Base-by-base conservation (phyloP, 108 stramenopile genomes). In the Heterococcus sp. region DNA sequence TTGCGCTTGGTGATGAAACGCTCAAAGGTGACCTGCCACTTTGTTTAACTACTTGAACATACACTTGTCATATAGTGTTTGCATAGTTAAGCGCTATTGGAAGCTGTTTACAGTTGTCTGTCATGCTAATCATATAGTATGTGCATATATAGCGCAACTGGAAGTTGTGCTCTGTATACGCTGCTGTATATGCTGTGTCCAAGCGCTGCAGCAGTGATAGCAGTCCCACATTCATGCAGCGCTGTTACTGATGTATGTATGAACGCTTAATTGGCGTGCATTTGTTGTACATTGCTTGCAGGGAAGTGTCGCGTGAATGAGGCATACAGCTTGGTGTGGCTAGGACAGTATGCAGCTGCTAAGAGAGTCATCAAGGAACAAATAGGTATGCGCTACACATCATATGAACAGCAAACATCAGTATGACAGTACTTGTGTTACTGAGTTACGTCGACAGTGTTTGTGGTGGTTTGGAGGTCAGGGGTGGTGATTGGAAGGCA, bases 241-340 rank as follows among this genome's bases (percentile, higher is more conserved):
- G 14, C 14, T 58, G 14, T 14, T 21, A 14, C 46, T 21, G 46
- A 8, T 14, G 21, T 58, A 21, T 21, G 46, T 21, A 58, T 8
- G 46, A 58, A 58, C 8, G 46, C 14, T 58, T 8, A 58, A 58
- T 14, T 58, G 46, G 46, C 46, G 46, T 21, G 46, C 46, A 8
- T 58, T 21, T 14, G 46, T 21, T 21, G 46, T 39, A 1, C 40
- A 31, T 66, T 34, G n/a, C 79, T 70, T 31, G 65, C 65, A 11
- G 79, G 72, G 0, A 81, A 81, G 27, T 81, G 79, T 37, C 79
- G 79, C 37, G 36, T 81, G 28, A 81, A 81, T 29, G 79, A 75
- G 65, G 79, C 71, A 32, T 81, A 81, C 72, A 70, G 72, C 72
- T 70, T 66, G 63, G 72, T 81, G 5, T 81, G 79, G 79, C 46